These are phyloP conservation scores for Magnaporthiopsis poae DNA, from an alignment of 2,329 filamentous ascomycete species.

Conservation along the genomic window DNA sequence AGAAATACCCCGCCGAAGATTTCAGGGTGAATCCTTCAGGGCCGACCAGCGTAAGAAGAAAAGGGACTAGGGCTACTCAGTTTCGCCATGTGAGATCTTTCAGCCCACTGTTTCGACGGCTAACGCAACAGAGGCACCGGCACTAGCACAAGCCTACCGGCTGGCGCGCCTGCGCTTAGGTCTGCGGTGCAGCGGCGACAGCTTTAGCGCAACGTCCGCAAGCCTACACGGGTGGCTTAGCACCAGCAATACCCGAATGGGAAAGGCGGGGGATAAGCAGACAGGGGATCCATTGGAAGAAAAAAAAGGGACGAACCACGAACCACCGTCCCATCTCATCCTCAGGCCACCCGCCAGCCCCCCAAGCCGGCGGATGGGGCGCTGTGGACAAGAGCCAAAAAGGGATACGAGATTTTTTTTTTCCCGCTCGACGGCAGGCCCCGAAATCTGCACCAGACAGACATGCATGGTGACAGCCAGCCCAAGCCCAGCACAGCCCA, in stretches of 20 bases:
- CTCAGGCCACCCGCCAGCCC: not conserved
- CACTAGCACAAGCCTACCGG: no score
- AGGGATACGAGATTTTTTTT: not conserved
- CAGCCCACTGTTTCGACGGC: no score
- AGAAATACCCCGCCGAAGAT: no score
- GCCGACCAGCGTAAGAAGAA: no score
- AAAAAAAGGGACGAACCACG: not conserved
- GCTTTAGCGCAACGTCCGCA: not conserved
- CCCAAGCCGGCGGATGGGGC: no score
- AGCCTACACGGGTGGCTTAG: not conserved
- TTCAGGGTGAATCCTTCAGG: no score
- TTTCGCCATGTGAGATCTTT: no score
- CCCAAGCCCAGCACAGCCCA: no score
- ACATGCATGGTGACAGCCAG: not conserved
- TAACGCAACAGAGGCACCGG: no score
- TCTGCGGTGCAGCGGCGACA: no score
- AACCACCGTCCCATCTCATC: not conserved
- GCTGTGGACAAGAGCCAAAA: not conserved
- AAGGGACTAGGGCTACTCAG: no score
- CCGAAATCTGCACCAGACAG: not conserved
- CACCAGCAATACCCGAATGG: not conserved
- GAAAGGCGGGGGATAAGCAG: not conserved
- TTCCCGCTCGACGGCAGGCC: not conserved
- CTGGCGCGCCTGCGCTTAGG: no score
- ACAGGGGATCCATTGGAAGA: not conserved